Evolutionary conservation across 1,284 basidiomycete species (phyloP).

Genomic region (Moesziomyces aphidis): DNA sequence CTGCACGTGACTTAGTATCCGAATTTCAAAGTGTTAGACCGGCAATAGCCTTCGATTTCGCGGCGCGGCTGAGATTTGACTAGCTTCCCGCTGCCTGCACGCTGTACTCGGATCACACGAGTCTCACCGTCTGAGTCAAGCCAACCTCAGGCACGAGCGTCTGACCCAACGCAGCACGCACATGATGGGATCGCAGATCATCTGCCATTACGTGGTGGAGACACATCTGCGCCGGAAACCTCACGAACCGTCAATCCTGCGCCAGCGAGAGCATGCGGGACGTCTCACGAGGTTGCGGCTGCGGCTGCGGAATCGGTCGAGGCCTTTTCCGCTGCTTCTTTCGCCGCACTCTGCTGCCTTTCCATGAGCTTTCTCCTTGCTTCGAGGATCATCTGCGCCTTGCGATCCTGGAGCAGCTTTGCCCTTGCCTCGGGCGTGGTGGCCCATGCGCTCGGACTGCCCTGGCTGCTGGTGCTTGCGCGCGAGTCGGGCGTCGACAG

Average conservation of each 20-base stretch:
- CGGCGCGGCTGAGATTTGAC: too few relatives aligned
- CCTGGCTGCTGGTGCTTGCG: constrained; percentile 19
- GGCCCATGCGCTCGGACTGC: constrained; percentile 43
- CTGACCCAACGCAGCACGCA: too few relatives aligned
- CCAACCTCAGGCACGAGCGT: too few relatives aligned
- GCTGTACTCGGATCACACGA: neutral
- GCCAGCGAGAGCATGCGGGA: neutral
- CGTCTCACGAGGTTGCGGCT: constrained; percentile 1
- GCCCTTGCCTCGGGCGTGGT: constrained; percentile 41
- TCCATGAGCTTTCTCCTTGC: constrained; percentile 44
- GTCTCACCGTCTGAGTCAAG: neutral
- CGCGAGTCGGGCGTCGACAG: constrained; percentile 18
- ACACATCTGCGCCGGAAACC: neutral
- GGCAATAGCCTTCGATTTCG: too few relatives aligned
- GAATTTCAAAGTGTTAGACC: neutral
- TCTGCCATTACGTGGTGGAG: neutral
- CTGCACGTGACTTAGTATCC: neutral
- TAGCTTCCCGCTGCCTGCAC: too few relatives aligned
- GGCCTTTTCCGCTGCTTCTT: neutral
- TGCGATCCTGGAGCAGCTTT: constrained; percentile 45
- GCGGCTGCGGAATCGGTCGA: neutral
- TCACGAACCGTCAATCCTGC: too few relatives aligned
- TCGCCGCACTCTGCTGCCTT: constrained; percentile 16
- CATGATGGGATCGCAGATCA: neutral
- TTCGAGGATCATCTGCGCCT: constrained; percentile 53